Conservation (phyloP, 306 rosid species). For the Cyclanthera cordifolia region DNA sequence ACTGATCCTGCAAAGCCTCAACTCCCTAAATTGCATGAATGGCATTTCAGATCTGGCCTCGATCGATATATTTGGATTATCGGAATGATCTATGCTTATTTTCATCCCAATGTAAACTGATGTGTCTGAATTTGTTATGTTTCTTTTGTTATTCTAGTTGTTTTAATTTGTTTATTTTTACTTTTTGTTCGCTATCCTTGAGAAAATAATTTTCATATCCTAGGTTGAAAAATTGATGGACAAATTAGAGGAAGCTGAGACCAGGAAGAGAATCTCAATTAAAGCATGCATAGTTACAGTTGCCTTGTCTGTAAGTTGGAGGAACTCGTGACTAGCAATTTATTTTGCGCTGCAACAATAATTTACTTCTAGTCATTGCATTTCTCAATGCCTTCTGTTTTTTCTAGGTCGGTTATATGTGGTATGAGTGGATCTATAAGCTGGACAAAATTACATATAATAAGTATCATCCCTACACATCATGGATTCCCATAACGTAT, state of each 20-base stretch:
- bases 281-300: slow-evolving; percentile 59
- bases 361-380: not conserved
- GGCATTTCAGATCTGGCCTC: slow-evolving; percentile 99
- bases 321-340: slow-evolving; percentile 12
- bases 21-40: slow-evolving; percentile 75
- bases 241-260: slow-evolving; percentile 84
- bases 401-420: slow-evolving; percentile 78
- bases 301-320: slow-evolving; percentile 61
- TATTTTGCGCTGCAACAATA: not conserved
- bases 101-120: slow-evolving; percentile 71
- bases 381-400: not conserved
- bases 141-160: slow-evolving; percentile 9
- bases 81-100: slow-evolving; percentile 97
- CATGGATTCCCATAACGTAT: slow-evolving; percentile 98
- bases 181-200: slow-evolving; percentile 6
- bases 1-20: slow-evolving; percentile 97
- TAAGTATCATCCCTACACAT: slow-evolving; percentile 95
- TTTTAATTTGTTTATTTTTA: slow-evolving; percentile 8
- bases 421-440: slow-evolving; percentile 94
- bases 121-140: not conserved
- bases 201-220: slow-evolving; percentile 10
- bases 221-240: slow-evolving; percentile 99
- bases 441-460: slow-evolving; percentile 89
- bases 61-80: slow-evolving; percentile 97
- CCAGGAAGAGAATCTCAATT: slow-evolving; percentile 65